Base-by-base conservation (phyloP, 495 filamentous ascomycete species). In the Podospora anserina region DNA sequence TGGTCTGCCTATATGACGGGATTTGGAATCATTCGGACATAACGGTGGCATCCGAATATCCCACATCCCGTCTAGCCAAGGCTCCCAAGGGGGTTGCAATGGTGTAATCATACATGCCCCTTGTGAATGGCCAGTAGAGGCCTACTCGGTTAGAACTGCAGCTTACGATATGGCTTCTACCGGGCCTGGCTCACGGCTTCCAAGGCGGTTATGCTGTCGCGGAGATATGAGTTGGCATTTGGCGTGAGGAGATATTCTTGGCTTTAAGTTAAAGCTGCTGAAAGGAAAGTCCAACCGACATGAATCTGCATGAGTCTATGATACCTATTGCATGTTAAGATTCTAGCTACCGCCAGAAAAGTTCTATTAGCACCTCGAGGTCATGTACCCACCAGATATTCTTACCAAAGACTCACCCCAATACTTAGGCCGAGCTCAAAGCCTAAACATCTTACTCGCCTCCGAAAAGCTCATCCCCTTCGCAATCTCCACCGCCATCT, bases 381-480 rank as follows among this genome's bases (percentile, higher is more conserved):
- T 7, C 30, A 7, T 32, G 7, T 32, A 32, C 30, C 30, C 4
- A 5, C 30, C 30, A 32, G 30, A 32, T 32, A 32, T 7, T 32
- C 15, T 49, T 0, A 49, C 39, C 34, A 39, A 39, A 39, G 34
- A 49, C 39, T 49, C 39, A 49, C 39, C 13, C 13, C 39, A 49
- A 16, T 13, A 5, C 39, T 16, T 3, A 49, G 2, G 15, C 39
- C 39, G 2, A 49, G 39, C 16, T 75, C 64, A 77, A 13, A 67
- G 68, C 61, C 77, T 67, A 68, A 83, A 85, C 71, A 77, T 78
- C 76, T 77, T 83, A 70, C 83, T 82, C 13, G 85, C 85, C 61
- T 87, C 86, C 34, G 73, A 68, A 67, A 89, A 86, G 20, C 69
- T 81, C 75, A 82, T 82, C 1, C 86, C 86, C 27, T 77, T 73